These are phyloP conservation scores for Apodospora peruviana DNA, from an alignment of 495 filamentous ascomycete genomes.

Conservation along the genomic window DNA sequence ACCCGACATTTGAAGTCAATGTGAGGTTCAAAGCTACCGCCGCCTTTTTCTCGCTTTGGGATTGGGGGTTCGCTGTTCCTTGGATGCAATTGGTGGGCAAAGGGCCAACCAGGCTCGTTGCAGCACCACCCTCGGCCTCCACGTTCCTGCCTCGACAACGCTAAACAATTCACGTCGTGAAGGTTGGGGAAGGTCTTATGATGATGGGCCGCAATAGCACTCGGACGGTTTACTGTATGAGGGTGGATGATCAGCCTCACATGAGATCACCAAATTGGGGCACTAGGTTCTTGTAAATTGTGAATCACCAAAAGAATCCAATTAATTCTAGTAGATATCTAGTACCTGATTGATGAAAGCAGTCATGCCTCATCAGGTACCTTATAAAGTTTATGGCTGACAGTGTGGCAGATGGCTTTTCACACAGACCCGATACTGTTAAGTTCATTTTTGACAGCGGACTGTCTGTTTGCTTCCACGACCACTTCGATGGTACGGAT, in stretches of 20 bases:
- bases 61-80: background rate
- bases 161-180: background rate
- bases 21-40: background rate
- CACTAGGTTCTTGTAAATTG: too few species aligned
- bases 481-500: constrained; percentile 7
- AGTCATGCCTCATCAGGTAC: too few species aligned
- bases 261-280: too few species aligned
- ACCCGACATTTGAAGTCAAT: background rate
- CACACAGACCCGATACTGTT: background rate
- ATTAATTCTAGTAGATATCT: too few species aligned
- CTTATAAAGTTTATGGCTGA: too few species aligned
- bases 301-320: too few species aligned
- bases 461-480: too few species aligned
- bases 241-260: too few species aligned
- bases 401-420: background rate
- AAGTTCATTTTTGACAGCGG: constrained; percentile 5
- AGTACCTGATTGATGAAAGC: too few species aligned
- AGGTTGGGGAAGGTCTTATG: background rate
- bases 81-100: background rate
- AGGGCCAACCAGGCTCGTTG: background rate
- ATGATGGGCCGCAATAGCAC: too few species aligned
- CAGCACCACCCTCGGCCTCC: background rate
- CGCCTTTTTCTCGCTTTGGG: background rate
- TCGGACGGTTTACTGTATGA: too few species aligned
- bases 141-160: background rate